Conservation (phyloP, 2,329 filamentous ascomycete species). For the Trichoderma afroharzianum region DNA sequence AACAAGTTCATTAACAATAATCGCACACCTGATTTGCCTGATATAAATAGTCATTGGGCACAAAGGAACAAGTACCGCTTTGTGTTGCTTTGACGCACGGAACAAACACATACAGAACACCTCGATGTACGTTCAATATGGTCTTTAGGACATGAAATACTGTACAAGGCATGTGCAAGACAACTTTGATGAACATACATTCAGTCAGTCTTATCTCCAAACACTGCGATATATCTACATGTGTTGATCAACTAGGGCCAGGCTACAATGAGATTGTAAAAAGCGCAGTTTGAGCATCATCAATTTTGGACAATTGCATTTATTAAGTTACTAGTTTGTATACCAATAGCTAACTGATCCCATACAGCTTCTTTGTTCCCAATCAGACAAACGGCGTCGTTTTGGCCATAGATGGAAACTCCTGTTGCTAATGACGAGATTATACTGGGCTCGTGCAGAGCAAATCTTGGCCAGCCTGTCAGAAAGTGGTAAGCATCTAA, state of each 20-base stretch:
- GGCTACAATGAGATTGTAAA: too few relatives aligned
- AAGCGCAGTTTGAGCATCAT: not conserved
- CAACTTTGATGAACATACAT: not conserved
- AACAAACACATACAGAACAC: not conserved
- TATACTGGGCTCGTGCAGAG: conserved; percentile 7
- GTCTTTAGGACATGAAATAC: too few relatives aligned
- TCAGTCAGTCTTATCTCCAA: not conserved
- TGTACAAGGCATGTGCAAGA: not conserved
- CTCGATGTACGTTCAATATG: not conserved
- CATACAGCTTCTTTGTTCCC: not conserved
- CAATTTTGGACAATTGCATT: not conserved
- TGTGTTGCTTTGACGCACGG: not conserved
- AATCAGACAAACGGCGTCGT: not conserved
- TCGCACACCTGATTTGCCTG: not conserved
- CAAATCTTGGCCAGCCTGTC: conserved; percentile 5
- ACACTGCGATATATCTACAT: not conserved
- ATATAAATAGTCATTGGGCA: not conserved
- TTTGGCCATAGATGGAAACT: not conserved
- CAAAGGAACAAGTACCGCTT: not conserved
- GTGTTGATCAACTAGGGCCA: not conserved
- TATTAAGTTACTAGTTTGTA: not conserved
- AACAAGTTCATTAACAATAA: not conserved
- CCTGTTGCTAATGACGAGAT: not conserved
- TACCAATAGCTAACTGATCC: not conserved
- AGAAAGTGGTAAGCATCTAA: not conserved